phyloP scores from a whole-genome alignment of 1,284 basidiomycete species.

The Coniferiporia weirii region DNA sequence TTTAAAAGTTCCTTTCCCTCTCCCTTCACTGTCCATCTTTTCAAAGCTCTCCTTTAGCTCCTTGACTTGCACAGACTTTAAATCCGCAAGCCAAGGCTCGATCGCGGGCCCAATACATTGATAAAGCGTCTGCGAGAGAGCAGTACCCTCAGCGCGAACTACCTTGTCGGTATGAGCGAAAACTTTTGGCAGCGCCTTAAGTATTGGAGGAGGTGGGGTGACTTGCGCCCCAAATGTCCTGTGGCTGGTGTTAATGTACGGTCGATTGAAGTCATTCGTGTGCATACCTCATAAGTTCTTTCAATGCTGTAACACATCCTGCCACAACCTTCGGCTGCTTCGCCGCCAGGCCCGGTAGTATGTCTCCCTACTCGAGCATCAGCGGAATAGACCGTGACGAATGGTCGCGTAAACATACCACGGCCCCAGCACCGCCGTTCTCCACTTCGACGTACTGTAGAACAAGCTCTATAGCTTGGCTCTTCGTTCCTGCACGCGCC shows the following conservation, averaged over 20 bases:
- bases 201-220: conserved; percentile 70
- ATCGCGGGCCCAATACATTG: conserved; percentile 87
- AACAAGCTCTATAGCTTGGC: conserved; percentile 81
- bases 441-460: conserved; percentile 93
- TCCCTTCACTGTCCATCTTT: conserved; percentile 74
- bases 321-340: conserved; percentile 96
- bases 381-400: conserved; percentile 18
- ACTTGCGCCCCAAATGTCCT: conserved; percentile 83
- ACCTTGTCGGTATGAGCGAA: conserved; percentile 96
- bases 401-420: conserved; percentile 55
- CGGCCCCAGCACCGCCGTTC: conserved; percentile 81
- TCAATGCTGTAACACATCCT: conserved; percentile 74
- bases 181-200: conserved; percentile 88
- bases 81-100: conserved; percentile 81
- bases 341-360: conserved; percentile 80
- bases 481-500: conserved; percentile 86
- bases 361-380: conserved; percentile 55
- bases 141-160: conserved; percentile 88
- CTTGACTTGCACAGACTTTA: conserved; percentile 98
- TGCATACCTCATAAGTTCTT: conserved; percentile 67
- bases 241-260: conserved; percentile 1
- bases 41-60: conserved; percentile 93
- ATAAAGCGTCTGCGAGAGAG: conserved; percentile 77
- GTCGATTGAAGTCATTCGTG: background rate
- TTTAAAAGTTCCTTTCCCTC: conserved; percentile 76